phyloP scores from a whole-genome alignment of 2,329 filamentous ascomycete species.

The Hyphodiscus sp. region DNA sequence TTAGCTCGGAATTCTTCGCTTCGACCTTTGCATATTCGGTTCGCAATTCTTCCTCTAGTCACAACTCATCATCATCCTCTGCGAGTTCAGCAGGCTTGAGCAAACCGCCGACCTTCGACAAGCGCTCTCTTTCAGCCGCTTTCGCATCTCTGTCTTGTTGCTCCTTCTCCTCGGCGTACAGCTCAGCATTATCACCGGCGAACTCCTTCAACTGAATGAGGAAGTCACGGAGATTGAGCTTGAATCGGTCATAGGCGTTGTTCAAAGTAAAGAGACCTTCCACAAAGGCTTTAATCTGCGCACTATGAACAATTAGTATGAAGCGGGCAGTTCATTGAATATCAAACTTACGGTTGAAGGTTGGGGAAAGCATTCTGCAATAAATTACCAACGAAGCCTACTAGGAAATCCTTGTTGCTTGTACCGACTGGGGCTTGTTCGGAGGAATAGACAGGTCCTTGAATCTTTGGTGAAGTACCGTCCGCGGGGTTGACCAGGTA shows the following conservation, averaged over 20 bases:
- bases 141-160: slow-evolving; percentile 81
- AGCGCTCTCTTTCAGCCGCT: slow-evolving; percentile 81
- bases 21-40: slow-evolving; percentile 40
- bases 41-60: slow-evolving; percentile 68
- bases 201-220: slow-evolving; percentile 97
- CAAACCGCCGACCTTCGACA: slow-evolving; percentile 90
- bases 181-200: slow-evolving; percentile 86
- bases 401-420: slow-evolving; percentile 83
- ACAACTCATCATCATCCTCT: slow-evolving; percentile 77
- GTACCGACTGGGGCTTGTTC: slow-evolving; percentile 81
- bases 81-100: slow-evolving; percentile 97
- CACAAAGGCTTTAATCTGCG: slow-evolving; percentile 86
- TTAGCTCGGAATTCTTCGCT: slow-evolving; percentile 5
- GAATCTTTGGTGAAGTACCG: slow-evolving; percentile 70
- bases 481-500: slow-evolving; percentile 79
- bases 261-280: slow-evolving; percentile 84
- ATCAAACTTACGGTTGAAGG: slow-evolving; percentile 68
- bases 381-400: slow-evolving; percentile 77
- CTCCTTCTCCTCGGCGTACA: slow-evolving; percentile 92
- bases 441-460: slow-evolving; percentile 79
- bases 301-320: slow-evolving; percentile 44
- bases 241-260: slow-evolving; percentile 88
- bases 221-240: slow-evolving; percentile 92
- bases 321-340: not conserved
- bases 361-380: slow-evolving; percentile 90